phyloP scores from a whole-genome alignment of 2,329 filamentous ascomycete genomes.

The Fonsecaea pedrosoi region DNA sequence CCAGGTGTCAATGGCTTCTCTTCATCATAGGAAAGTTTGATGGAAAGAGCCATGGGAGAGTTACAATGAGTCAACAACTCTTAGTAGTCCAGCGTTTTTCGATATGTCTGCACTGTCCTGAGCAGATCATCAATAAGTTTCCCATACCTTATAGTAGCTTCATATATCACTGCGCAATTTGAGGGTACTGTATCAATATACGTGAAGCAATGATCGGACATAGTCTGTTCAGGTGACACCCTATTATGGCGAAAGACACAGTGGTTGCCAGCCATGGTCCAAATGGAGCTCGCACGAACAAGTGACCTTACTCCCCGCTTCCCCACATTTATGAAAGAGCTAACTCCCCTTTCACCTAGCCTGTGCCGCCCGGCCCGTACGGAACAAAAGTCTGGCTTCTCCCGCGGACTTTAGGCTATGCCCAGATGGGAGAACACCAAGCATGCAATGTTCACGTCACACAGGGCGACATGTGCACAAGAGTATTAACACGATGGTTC shows the following conservation, averaged over 20 bases:
- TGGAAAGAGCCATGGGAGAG: conserved; percentile 21
- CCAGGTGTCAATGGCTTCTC: conserved; percentile 21
- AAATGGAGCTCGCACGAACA: neutral
- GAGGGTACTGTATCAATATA: neutral
- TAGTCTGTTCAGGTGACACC: neutral
- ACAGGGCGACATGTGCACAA: neutral
- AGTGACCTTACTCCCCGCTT: neutral
- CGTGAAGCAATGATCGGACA: neutral
- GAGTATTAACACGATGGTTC: neutral
- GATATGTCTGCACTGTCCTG: neutral
- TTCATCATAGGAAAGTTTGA: conserved; percentile 15
- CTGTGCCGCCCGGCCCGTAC: neutral
- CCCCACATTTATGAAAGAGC: neutral
- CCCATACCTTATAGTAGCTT: neutral
- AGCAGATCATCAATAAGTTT: neutral
- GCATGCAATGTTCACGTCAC: neutral
- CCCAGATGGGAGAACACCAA: neutral
- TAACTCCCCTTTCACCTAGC: neutral
- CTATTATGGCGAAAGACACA: neutral
- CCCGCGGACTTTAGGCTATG: neutral
- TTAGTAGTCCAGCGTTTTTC: neutral
- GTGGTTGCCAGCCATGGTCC: neutral
- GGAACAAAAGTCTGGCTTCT: neutral
- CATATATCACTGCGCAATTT: neutral
- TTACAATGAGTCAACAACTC: neutral